Conservation (phyloP, 2,329 filamentous ascomycete species). For the Fusarium avenaceum region DNA sequence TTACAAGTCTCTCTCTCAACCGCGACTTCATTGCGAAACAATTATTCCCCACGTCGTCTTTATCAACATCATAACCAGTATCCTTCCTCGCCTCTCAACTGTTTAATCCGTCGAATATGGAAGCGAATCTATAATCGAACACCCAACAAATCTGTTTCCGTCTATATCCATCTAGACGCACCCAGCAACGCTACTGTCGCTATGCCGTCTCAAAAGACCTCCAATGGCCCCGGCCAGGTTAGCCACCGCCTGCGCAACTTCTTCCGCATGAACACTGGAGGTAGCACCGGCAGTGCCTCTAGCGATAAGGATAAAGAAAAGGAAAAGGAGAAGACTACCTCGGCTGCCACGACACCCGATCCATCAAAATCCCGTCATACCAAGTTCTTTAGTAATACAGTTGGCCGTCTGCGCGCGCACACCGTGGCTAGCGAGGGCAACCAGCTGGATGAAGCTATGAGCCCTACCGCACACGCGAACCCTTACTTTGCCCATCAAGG, state of each 20-base stretch:
- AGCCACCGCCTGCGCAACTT: conserved; percentile 78
- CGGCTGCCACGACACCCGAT: conserved; percentile 36
- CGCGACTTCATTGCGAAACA: conserved; percentile 33
- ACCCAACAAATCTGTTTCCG: conserved; percentile 35
- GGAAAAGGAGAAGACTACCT: conserved; percentile 52
- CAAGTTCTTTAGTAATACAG: conserved; percentile 87
- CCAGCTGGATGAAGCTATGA: conserved; percentile 86
- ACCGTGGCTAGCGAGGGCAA: conserved; percentile 96
- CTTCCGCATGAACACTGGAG: conserved; percentile 73
- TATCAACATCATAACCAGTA: conserved; percentile 26
- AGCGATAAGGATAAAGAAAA: conserved; percentile 57
- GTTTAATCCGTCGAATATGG: conserved; percentile 54
- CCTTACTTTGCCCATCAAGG: conserved; percentile 98
- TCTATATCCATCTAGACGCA: conserved; percentile 24
- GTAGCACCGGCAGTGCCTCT: conserved; percentile 56
- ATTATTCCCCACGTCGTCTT: conserved; percentile 24
- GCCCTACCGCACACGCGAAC: conserved; percentile 93
- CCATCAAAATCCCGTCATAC: conserved; percentile 80
- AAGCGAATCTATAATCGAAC: conserved; percentile 54
- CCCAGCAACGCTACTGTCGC: conserved; percentile 31
- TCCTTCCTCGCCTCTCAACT: conserved; percentile 11
- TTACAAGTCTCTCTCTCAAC: conserved; percentile 16
- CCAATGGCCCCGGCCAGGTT: conserved; percentile 69
- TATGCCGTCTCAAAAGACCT: conserved; percentile 68
- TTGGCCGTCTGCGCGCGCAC: conserved; percentile 87